Evolutionary conservation across 257 asterid species (phyloP).

Genomic region (Paraleonurus japonicus): DNA sequence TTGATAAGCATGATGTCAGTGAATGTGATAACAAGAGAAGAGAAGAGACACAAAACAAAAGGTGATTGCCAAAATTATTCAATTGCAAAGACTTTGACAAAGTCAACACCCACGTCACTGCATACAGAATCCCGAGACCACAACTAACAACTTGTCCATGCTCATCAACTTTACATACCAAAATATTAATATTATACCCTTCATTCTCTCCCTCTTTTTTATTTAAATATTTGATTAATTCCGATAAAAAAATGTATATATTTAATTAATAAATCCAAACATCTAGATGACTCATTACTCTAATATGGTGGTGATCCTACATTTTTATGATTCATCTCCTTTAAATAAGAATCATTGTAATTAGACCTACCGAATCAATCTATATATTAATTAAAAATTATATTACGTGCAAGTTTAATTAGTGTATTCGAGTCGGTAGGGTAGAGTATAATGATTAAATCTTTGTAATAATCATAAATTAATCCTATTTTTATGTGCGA

Average conservation of each 20-base stretch:
- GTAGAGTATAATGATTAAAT: no score
- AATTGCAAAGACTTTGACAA: conserved; percentile 23
- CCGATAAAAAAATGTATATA: no score
- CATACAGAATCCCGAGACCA: conserved; percentile 29
- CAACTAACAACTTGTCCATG: conserved; percentile 18
- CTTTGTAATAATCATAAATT: no score
- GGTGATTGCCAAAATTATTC: neutral
- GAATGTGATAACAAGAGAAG: neutral
- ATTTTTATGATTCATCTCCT: neutral
- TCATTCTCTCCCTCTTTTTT: neutral
- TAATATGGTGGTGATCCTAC: neutral
- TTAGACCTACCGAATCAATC: neutral
- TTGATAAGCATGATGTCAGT: conserved; percentile 27
- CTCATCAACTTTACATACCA: conserved; percentile 39
- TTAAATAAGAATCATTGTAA: neutral
- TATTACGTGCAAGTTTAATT: neutral
- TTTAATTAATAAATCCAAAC: neutral
- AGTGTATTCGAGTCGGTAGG: no score
- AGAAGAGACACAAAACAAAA: neutral
- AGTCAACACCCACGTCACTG: conserved; percentile 44
- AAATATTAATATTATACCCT: conserved; percentile 12
- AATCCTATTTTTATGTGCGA: no score
- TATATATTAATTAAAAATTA: neutral
- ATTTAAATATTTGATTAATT: neutral
- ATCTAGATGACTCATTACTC: neutral